These are phyloP conservation scores for Suillus subaureus DNA, from an alignment of 768 basidiomycete species.

Conservation along the genomic window DNA sequence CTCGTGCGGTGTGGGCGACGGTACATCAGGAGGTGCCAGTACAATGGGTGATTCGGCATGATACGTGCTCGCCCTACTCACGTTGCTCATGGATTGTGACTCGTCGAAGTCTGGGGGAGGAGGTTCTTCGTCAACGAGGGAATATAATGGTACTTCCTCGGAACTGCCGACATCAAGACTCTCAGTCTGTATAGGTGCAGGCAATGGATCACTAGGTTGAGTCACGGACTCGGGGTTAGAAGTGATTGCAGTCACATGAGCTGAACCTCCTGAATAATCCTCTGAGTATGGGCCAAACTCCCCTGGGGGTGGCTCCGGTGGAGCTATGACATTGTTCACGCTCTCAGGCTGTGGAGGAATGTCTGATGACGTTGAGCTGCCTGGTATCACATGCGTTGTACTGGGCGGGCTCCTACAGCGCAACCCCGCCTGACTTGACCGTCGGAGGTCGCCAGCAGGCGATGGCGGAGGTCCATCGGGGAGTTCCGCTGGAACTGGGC, in stretches of 20 bases:
- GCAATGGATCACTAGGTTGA: background rate
- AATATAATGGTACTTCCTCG: constrained; percentile 26
- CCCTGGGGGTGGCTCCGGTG: background rate
- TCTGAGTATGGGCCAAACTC: background rate
- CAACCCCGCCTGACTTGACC: background rate
- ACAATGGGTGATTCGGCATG: background rate
- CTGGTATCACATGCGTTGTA: background rate
- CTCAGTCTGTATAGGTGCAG: background rate
- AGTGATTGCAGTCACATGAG: background rate
- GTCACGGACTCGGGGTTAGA: background rate
- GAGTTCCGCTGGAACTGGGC: background rate
- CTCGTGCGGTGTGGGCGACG: too few species aligned
- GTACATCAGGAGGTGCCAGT: too few species aligned
- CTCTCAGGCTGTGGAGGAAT: background rate
- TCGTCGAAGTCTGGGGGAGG: constrained; percentile 30
- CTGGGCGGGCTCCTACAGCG: too few species aligned
- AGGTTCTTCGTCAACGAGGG: constrained; percentile 24
- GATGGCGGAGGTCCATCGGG: background rate
- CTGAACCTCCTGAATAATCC: too few species aligned
- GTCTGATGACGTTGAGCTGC: too few species aligned
- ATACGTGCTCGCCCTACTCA: background rate
- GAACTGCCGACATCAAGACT: constrained; percentile 10
- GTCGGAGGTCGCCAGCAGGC: background rate
- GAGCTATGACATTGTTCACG: background rate
- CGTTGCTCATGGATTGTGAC: background rate